phyloP scores from a whole-genome alignment of 345 rosid genomes.

The Erodium maritimum region DNA sequence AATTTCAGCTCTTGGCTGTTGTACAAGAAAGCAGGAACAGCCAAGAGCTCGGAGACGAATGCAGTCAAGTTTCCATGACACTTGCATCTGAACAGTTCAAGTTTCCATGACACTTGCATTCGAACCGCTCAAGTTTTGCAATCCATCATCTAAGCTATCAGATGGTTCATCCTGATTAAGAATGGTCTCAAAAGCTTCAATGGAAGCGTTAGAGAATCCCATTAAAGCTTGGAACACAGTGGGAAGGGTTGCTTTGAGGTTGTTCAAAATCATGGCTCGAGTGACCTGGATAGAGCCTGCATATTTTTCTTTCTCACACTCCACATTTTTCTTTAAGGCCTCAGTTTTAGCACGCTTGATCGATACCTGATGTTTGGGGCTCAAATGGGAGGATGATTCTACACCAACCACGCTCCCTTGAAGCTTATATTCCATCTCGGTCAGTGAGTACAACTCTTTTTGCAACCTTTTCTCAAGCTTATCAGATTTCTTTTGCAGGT shows the following conservation, averaged over 20 bases:
- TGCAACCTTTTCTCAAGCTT: slow-evolving; percentile 19
- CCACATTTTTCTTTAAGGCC: slow-evolving; percentile 41
- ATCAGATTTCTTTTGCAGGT: too few relatives aligned
- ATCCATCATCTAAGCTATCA: neutral
- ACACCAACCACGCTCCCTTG: slow-evolving; percentile 22
- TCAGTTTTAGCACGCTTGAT: slow-evolving; percentile 50
- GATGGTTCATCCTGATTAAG: slow-evolving; percentile 15
- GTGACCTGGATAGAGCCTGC: slow-evolving; percentile 37
- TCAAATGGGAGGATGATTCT: slow-evolving; percentile 22
- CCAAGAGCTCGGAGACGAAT: neutral
- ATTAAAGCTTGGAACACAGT: slow-evolving; percentile 54
- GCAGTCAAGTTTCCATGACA: neutral
- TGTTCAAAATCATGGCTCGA: slow-evolving; percentile 47
- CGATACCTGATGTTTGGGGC: slow-evolving; percentile 59
- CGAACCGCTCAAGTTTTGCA: neutral
- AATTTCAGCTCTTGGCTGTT: neutral
- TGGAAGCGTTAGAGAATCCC: slow-evolving; percentile 46
- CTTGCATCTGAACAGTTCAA: neutral
- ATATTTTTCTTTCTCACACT: slow-evolving; percentile 45
- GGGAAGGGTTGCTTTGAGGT: slow-evolving; percentile 70
- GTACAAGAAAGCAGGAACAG: neutral
- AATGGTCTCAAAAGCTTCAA: slow-evolving; percentile 46
- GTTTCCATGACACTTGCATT: neutral
- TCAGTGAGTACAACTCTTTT: slow-evolving; percentile 39
- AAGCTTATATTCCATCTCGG: slow-evolving; percentile 50